These are phyloP conservation scores for Pouteria glomerata DNA, from an alignment of 148 eudicot species.

Conservation along the genomic window DNA sequence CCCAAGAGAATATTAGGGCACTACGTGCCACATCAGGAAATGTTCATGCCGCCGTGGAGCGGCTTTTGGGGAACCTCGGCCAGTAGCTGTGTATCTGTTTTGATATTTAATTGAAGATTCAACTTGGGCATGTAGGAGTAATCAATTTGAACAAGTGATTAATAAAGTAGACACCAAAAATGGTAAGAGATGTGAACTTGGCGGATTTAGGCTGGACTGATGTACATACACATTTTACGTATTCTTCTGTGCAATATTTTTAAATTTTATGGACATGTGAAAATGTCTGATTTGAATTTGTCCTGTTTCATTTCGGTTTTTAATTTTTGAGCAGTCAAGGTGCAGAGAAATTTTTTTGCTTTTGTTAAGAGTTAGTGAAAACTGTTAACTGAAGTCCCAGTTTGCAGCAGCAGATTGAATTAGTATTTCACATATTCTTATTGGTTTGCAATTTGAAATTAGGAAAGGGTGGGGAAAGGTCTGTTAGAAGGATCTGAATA, in stretches of 20 bases:
- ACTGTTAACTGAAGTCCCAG: neutral
- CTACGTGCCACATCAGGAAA: conserved; percentile 85
- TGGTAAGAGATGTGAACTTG: conserved; percentile 25
- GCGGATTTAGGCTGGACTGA: conserved; percentile 16
- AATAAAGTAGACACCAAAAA: conserved; percentile 12
- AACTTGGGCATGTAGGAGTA: conserved; percentile 25
- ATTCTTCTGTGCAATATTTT: conserved; percentile 27
- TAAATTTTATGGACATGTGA: neutral
- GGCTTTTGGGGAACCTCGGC: conserved; percentile 70
- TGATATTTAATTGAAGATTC: neutral
- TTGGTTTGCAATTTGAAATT: neutral
- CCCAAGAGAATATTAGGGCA: conserved; percentile 84
- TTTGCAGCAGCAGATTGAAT: neutral
- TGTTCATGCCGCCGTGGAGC: conserved; percentile 94
- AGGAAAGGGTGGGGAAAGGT: no score
- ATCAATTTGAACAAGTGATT: conserved; percentile 24
- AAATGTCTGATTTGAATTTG: neutral
- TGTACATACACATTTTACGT: conserved; percentile 43
- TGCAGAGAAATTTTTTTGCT: neutral
- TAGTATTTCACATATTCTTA: neutral
- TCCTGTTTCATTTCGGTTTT: neutral
- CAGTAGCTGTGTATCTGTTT: conserved; percentile 27
- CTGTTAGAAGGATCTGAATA: no score
- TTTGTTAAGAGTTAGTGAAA: neutral
- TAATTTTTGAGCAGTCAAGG: neutral